phyloP scores from a whole-genome alignment of 192 early-diverging fungal species.

The Coemansia sp. region DNA sequence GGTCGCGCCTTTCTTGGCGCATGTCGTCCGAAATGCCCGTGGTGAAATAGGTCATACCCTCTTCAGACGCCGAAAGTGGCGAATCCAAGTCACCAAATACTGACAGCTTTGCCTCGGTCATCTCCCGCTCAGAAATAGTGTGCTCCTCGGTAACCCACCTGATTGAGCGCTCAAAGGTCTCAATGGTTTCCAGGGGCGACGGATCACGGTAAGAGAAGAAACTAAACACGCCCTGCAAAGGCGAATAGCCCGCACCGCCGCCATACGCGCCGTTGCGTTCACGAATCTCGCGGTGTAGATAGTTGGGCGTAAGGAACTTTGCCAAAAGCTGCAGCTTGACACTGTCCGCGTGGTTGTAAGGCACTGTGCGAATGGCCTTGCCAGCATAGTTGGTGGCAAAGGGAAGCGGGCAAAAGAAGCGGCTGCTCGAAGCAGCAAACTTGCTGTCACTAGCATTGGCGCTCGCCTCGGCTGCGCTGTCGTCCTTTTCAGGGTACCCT shows the following conservation, averaged over 20 bases:
- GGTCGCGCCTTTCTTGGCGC: conserved; percentile 78
- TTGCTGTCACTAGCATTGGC: conserved; percentile 2
- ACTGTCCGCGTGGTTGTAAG: conserved; percentile 79
- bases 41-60: conserved; percentile 78
- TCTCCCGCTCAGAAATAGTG: conserved; percentile 55
- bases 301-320: conserved; percentile 79
- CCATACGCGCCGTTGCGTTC: conserved; percentile 97
- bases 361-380: conserved; percentile 68
- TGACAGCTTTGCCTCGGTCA: conserved; percentile 88
- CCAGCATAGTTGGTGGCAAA: conserved; percentile 83
- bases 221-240: conserved; percentile 72
- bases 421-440: conserved; percentile 45
- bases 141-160: conserved; percentile 60
- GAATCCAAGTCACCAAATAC: conserved; percentile 82
- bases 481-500: conserved; percentile 12
- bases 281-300: conserved; percentile 92
- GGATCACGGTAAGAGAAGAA: conserved; percentile 96
- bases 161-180: conserved; percentile 61
- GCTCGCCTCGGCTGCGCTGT: not conserved
- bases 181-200: conserved; percentile 63
- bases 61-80: conserved; percentile 75
- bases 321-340: conserved; percentile 73
- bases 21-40: conserved; percentile 79
- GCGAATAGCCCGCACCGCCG: conserved; percentile 75
- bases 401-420: conserved; percentile 78